Evolutionary conservation across 2,329 filamentous ascomycete genomes (phyloP).

Genomic region (Aspergillus hiratsukae): DNA sequence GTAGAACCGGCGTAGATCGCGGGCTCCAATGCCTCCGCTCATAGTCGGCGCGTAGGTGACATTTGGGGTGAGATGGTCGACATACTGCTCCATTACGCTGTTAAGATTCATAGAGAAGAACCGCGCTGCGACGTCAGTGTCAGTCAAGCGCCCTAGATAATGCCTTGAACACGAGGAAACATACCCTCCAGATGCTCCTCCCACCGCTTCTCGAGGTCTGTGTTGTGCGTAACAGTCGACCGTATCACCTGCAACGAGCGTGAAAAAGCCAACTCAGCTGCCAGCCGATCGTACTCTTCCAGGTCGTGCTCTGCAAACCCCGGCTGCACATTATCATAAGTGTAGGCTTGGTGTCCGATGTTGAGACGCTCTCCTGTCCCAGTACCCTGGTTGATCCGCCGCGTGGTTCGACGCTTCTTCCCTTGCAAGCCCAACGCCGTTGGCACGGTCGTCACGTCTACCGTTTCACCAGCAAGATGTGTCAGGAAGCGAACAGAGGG

Average conservation of each 20-base stretch:
- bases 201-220: conserved; percentile 33
- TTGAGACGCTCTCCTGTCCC: conserved; percentile 45
- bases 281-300: conserved; percentile 62
- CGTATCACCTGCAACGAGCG: conserved; percentile 58
- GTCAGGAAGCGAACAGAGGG: conserved; percentile 47
- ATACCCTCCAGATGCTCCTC: conserved; percentile 35
- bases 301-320: conserved; percentile 70
- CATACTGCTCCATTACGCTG: conserved; percentile 29
- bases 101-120: conserved; percentile 30
- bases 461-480: conserved; percentile 50
- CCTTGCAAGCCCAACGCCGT: conserved; percentile 52
- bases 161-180: background rate
- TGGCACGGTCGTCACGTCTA: conserved; percentile 47
- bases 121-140: conserved; percentile 18
- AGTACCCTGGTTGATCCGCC: conserved; percentile 48
- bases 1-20: conserved; percentile 50
- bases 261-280: conserved; percentile 64
- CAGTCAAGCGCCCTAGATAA: background rate
- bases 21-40: conserved; percentile 39
- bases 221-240: conserved; percentile 52
- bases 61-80: conserved; percentile 23
- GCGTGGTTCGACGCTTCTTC: conserved; percentile 46
- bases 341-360: conserved; percentile 40
- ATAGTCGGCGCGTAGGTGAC: conserved; percentile 34
- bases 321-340: conserved; percentile 52